Evolutionary conservation across 2,329 filamentous ascomycete genomes (phyloP), one percentile per base, ranked within the genome.

Genomic region (Plenodomus biglobosus): DNA sequence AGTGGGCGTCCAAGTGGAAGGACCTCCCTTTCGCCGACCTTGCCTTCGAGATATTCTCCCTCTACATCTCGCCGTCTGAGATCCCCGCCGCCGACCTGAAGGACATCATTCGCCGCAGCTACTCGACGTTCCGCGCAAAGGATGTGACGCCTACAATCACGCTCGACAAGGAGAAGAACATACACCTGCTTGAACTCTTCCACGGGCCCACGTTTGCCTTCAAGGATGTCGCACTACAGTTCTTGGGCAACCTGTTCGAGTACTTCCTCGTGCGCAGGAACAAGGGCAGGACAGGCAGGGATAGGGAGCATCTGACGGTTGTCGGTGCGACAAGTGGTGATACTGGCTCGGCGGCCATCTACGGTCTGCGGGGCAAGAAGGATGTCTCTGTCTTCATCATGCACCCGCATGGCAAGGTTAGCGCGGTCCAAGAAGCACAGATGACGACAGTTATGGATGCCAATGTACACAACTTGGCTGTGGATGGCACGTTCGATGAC

Each of bases 351-450:
- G 92, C 92, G 10, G 94, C 94, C 58, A 97, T 99, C 62, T 96
- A 97, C 68, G 94, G 94, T 46, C 80, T 99, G 45, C 80, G 92
- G 42, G 91, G 92, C 45, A 97, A 97, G 84, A 92, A 95, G 75
- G 94, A 99, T 79, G 89, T 96, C 15, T 95, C 90, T 0, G 89
- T 97, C 44, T 94, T 95, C 76, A 97, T 99, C 69, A 81, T 97
- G 64, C 87, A 92, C 72, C 94, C 94, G 20, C 89, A 94, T 73
- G 92, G 91, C 53, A 88, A 90, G 59, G 87, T 97, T 54, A 91
- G 87, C 69, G 89, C 91, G 13, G 88, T 97, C 48, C 94, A 97
- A 73, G 90, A 97, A 73, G 88, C 89, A 3, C 94, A 97, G 76
- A 97, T 97, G 94, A 96, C 92, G 0, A 96, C 92, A 0, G 88